Base-by-base conservation (phyloP, 2,329 filamentous ascomycete genomes). In the Claviceps cyperi region DNA sequence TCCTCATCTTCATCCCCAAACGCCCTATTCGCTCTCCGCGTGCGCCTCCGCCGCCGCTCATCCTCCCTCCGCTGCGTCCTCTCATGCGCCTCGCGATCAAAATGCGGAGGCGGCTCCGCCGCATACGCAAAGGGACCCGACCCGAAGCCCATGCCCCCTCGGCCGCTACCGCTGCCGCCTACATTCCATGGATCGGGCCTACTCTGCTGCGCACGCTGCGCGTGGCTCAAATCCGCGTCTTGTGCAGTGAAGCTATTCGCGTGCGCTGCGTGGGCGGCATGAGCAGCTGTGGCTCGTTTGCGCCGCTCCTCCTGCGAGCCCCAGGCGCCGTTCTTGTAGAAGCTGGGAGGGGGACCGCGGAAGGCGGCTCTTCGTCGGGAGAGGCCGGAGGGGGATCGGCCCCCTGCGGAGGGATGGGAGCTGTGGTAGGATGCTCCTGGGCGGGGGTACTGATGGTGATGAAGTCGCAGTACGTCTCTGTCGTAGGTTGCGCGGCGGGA, bases 301-400 rank as follows among this genome's bases (percentile, higher is more conserved):
- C 80, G 65, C 67, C 84, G 84, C 37, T 75, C 75, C 2, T 68
- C 62, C 52, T 86, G 78, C 2, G 69, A 64, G 46, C 86, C 86
- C 76, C 88, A 94, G 3, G 85, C 87, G 4, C 88, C 89, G 53
- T 76, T 81, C 17, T 83, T 77, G 66, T 88, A 96, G 69, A 96
- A 97, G 55, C 81, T 86, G 0, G 91, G 90, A 47, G 92, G 90
- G 3, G 92, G 91, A 0, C 91, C 91, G 19, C 78, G 78, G 66
- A 94, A 96, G 4, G 82, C 75, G 2, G 81, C 79, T 2, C 87
- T 75, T 22, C 91, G 78, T 40, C 83, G 78, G 62, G 83, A 89
- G 35, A 98, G 71, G 0, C 92, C 92, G 1, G 80, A 87, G 0
- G 92, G 81, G 0, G 90, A 81, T 0, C 92, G 79, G 1, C 83